Evolutionary conservation across 2,329 filamentous ascomycete species (phyloP).

Genomic region (Didymosphaeria variabile): DNA sequence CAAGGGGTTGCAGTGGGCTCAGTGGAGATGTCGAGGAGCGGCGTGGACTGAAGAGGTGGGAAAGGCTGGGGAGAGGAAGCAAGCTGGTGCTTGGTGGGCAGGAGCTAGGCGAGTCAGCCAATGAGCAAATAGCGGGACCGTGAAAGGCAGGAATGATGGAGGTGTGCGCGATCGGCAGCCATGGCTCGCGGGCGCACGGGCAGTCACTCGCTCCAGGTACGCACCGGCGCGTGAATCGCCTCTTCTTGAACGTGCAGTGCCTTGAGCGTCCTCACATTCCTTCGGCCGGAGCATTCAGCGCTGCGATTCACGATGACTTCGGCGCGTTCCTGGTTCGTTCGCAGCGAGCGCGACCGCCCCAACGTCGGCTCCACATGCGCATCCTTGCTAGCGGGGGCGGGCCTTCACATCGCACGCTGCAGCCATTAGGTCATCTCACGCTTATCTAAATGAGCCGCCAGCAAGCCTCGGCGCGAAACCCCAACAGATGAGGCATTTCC

Average conservation of each 20-base stretch:
- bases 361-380: constrained; percentile 12
- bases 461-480: constrained; percentile 5
- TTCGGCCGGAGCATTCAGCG: too few relatives aligned
- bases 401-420: constrained; percentile 6
- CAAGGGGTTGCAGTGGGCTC: constrained; percentile 7
- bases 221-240: neutral
- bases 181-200: too few relatives aligned
- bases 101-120: constrained; percentile 12
- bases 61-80: constrained; percentile 9
- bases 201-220: neutral
- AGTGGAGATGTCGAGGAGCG: constrained; percentile 11
- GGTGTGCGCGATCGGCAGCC: constrained; percentile 13
- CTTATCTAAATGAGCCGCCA: constrained; percentile 13
- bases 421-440: constrained; percentile 12
- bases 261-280: neutral
- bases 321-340: constrained; percentile 14
- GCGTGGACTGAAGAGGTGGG: constrained; percentile 7
- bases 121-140: constrained; percentile 11
- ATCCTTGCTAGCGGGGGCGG: constrained; percentile 1
- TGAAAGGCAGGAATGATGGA: constrained; percentile 11
- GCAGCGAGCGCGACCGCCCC: neutral
- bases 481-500: constrained; percentile 1
- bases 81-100: constrained; percentile 11
- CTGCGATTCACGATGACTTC: neutral
- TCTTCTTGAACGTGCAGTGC: neutral